Evolutionary conservation across 495 filamentous ascomycete species (phyloP), one percentile per base, ranked within the genome.

Genomic region (Podospora pseudopauciseta): DNA sequence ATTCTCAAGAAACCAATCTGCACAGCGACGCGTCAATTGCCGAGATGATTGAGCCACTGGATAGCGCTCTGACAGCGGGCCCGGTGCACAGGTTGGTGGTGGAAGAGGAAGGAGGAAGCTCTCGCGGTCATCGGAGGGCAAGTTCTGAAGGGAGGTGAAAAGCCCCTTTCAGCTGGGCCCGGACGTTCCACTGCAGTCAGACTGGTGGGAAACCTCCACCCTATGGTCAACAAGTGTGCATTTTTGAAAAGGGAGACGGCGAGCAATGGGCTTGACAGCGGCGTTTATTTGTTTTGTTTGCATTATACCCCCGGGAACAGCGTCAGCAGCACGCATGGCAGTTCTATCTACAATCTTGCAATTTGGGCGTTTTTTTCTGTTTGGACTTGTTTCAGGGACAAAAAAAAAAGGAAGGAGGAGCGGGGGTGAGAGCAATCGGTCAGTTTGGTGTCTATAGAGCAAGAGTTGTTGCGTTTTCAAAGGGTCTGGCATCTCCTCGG

Each of bases 1-100:
- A 99, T 70, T 74, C 73, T 13, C 69, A 76, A 34, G 78, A 73
- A 55, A 76, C 70, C 0, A 5, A 54, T 6, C 26, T 71, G 6
- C 28, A 28, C 4, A 62, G 66, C 4, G 73, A 73, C 18, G 26
- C 55, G 49, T 67, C 68, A 5, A 74, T 76, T 18, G 68, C 64
- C 2, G 77, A 78, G 62, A 19, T 70, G 2, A 65, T 79, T 39
- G 72, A 75, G 65, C 68, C 74, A 11, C 65, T 78, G 28, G 77
- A 76, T 32, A 60, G 63, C 3, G n/a, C 39, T 5, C n/a, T 58
- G 20, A 28, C 53, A 20, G 28, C 60, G 5, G 56, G 26, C 23
- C 16, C 32, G n/a, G 65, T 63, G 6, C 67, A 53, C 2, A 49
- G 39, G 9, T 57, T 27, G 13, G 44, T 27, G 13, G 44, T 53